phyloP scores from a whole-genome alignment of 768 basidiomycete genomes.

The Brasilioporus rufonigricans region DNA sequence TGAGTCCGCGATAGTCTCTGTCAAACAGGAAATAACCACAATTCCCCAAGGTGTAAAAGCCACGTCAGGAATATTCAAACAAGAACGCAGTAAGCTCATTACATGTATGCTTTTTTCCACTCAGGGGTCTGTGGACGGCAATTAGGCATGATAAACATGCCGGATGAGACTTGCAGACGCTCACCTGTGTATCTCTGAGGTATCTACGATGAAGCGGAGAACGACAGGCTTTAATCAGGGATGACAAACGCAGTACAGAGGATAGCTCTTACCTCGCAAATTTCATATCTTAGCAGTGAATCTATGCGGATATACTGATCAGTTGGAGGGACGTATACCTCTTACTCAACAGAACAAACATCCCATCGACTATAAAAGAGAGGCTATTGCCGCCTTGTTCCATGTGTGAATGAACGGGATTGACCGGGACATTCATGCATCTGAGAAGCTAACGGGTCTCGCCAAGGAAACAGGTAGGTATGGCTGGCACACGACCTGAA shows the following conservation, averaged over 20 bases:
- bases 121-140: constrained; percentile 57
- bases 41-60: background rate
- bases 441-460: background rate
- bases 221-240: background rate
- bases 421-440: constrained; percentile 8
- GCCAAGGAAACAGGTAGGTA: constrained; percentile 2
- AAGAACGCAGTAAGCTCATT: background rate
- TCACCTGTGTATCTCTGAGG: constrained; percentile 64
- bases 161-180: background rate
- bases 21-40: background rate
- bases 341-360: background rate
- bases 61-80: background rate
- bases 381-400: background rate
- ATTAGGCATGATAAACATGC: background rate
- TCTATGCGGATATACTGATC: background rate
- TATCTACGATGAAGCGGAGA: constrained; percentile 41
- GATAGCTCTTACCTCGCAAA: constrained; percentile 50
- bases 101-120: constrained; percentile 42
- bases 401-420: constrained; percentile 3
- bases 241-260: background rate
- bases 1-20: constrained; percentile 73
- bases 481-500: background rate
- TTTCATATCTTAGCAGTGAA: constrained; percentile 42
- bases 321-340: background rate
- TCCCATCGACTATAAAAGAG: constrained; percentile 1